Evolutionary conservation across 345 rosid genomes (phyloP), one percentile per base, ranked within the genome.

Genomic region (Alliaria petiolata): DNA sequence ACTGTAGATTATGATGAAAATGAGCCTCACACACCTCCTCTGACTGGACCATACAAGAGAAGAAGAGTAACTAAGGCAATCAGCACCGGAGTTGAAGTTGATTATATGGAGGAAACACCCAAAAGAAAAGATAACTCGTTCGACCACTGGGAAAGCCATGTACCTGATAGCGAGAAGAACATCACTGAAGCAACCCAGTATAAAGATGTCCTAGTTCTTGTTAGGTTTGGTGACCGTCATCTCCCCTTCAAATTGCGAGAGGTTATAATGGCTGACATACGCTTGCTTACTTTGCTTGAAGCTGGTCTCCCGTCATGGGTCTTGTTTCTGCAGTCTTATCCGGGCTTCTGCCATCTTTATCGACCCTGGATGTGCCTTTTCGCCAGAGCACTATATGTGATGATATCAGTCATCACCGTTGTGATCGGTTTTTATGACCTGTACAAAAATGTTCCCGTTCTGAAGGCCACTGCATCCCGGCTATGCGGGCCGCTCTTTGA

Each of bases 221-320:
- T 88, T 54, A 86, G 88, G 85, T 95, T 86, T 72, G 79, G 83
- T 74, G 97, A 95, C 61, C 85, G 68, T 39, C 84, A 88, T 69
- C 87, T 95, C 58, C 97, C 98, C 6, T 95, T 90, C 74, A 89
- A 85, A 76, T 71, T 95, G 53, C 83, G 83, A 75, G 82, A 87
- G 64, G 78, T 92, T 65, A 82, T 95, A 80, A 81, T 87, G 83
- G 81, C 89, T 36, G 89, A 95, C 76, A 59, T 85, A 74, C 86
- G 92, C 63, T 77, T 95, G 76, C 93, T 95, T 64, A 92, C 95
- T 72, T 76, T 95, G 44, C 77, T 92, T 54, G 99, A 95, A 81
- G 89, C 99, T 25, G 98, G 99, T 53, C 96, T 95, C 70, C 98
- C 99, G 43, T 89, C 99, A 17, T 95, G 99, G 99, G 98, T 90